Evolutionary conservation across 495 filamentous ascomycete species (phyloP), one percentile per base, ranked within the genome.

Genomic region (Lentithecium fluviatile): DNA sequence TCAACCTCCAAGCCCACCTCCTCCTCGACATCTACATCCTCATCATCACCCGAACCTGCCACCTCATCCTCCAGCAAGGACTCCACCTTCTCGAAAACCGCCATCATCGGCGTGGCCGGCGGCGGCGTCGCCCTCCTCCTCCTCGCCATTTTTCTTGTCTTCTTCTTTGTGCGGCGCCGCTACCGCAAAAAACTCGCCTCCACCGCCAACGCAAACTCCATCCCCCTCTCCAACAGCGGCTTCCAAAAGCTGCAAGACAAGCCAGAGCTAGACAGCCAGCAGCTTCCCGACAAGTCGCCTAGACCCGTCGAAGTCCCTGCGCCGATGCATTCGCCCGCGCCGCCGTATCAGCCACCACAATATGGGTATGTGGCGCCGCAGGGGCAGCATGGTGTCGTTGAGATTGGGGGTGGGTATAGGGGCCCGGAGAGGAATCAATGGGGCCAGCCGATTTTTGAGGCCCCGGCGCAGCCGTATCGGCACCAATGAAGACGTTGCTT

Each of bases 391-490:
- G 24, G 36, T 1, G 62, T 50, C 13, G 52, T 65, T 2, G 62
- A 65, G 56, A 48, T 65, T 40, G 56, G 50, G 36, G 26, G 52
- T 2, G 29, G 32, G 2, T 59, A 60, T 46, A 20, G 6, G 17
- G 25, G 43, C 38, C 62, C 62, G 11, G 20, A 12, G 50, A 45
- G 38, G 45, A 60, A 65, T 51, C 50, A 55, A 17, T 65, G 46
- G 15, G 62, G 62, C 15, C 49, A 60, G 49, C 62, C 62, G n/a
- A 51, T 65, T 10, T 60, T 55, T 52, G 62, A 65, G 37, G 56
- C 51, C 6, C 62, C 62, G 50, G 46, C 46, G 25, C 52, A 62
- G 29, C 29, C 29, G 29, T 32, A 32, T 10, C 3, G 29, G 29
- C 3, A 10, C 4, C 29, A 10, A 10, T 32, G 29, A 32, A 10